Base-by-base conservation (phyloP, 108 stramenopile genomes). In the Cylindrotheca closterium region DNA sequence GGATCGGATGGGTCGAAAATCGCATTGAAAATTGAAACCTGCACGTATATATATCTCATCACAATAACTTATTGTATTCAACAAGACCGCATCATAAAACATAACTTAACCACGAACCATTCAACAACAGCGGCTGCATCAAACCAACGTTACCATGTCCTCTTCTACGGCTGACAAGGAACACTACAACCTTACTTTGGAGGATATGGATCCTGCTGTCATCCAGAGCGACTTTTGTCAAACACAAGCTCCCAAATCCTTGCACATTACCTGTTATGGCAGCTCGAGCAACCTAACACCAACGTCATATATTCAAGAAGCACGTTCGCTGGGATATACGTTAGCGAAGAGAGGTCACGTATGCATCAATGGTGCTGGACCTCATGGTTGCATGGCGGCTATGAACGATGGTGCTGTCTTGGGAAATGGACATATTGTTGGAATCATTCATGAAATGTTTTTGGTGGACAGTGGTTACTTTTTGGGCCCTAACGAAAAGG, bases 401-500 rank as follows among this genome's bases (percentile, higher is more conserved):
- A 84, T 95, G 85, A 97, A 95, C 67, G 84, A 89, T 60, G 96
- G 92, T 10, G 83, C 80, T 10, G 60, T 56, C 15, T 79, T 77
- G 8, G 79, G 79, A 1, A 71, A 88, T 59, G 96, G 96, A 22
- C 70, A 81, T 51, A 87, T 95, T 34, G 82, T 89, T 4, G 93
- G 92, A 0, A 92, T 97, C 34, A 97, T 95, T 64, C 96, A 97
- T 71, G 87, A 94, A 71, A 88, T 80, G 83, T 97, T 92, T 60
- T 68, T 95, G 7, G 89, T 89, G 0, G 92, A 95, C 61, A 85
- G 79, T n/a, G 70, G 74, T 25, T 92, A 92, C 50, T 84, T 73
- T 42, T 42, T 42, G 37, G 26, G 47, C 23, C 75, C 61, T 23
- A 19, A 49, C 26, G 68, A 63, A 21, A 29, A 37, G 22, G 22